phyloP scores from a whole-genome alignment of 306 rosid species.

The Casuarina equisetifolia region DNA sequence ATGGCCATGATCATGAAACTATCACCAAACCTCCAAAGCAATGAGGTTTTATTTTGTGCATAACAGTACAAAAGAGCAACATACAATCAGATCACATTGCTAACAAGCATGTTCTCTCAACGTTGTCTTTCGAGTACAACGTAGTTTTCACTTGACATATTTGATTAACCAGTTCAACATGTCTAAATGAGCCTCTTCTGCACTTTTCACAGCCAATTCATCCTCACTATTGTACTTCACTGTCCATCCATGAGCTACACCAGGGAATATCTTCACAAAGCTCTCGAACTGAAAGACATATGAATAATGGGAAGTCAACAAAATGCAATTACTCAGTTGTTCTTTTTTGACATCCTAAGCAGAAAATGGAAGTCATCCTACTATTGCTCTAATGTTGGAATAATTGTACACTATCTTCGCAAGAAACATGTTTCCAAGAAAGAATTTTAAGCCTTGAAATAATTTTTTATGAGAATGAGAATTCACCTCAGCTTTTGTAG shows the following conservation, averaged over 20 bases:
- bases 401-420: no score
- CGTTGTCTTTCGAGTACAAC: neutral
- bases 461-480: neutral
- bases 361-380: neutral
- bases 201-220: conserved; percentile 25
- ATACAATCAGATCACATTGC: no score
- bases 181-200: conserved; percentile 41
- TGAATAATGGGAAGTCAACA: neutral
- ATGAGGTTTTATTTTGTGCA: no score
- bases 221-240: conserved; percentile 34
- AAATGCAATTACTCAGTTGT: neutral
- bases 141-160: conserved; percentile 2
- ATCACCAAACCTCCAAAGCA: no score
- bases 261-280: conserved; percentile 60
- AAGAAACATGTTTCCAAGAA: no score
- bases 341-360: neutral
- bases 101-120: no score
- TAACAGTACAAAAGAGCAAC: no score
- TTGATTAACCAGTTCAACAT: conserved; percentile 34
- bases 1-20: no score
- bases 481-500: conserved; percentile 44
- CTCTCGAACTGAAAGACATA: conserved; percentile 38
- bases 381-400: neutral
- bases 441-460: no score
- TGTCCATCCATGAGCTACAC: conserved; percentile 47